These are phyloP conservation scores for Rhizopogon parksii DNA, from an alignment of 1,284 basidiomycete genomes.

Conservation along the genomic window DNA sequence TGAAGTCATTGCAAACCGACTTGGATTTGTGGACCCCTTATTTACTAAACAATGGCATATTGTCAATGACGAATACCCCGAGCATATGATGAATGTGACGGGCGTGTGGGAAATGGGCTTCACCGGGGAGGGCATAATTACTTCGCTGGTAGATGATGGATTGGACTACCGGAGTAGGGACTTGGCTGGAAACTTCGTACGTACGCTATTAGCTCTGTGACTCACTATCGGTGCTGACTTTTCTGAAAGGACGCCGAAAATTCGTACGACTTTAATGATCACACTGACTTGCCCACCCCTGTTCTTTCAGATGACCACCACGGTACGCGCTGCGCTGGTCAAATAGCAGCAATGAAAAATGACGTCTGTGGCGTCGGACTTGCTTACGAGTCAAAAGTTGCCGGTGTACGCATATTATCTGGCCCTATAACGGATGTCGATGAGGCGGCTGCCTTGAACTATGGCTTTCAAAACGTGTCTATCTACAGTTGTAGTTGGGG, in stretches of 20 bases:
- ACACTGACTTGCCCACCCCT: constrained; percentile 82
- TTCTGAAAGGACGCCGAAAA: constrained; percentile 69
- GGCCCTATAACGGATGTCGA: constrained; percentile 98
- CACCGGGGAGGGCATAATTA: constrained; percentile 80
- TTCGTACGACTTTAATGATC: constrained; percentile 97
- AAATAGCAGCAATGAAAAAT: constrained; percentile 96
- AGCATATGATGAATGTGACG: constrained; percentile 82
- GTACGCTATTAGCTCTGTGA: constrained; percentile 35
- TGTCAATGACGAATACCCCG: constrained; percentile 67
- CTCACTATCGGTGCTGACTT: constrained; percentile 1
- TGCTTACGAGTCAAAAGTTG: constrained; percentile 86
- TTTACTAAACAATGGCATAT: constrained; percentile 93
- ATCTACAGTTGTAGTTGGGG: constrained; percentile 99
- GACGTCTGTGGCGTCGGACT: constrained; percentile 94
- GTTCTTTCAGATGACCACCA: constrained; percentile 91
- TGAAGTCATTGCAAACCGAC: constrained; percentile 48
- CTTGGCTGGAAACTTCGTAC: constrained; percentile 85
- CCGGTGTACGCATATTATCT: constrained; percentile 93
- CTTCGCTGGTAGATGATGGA: constrained; percentile 94
- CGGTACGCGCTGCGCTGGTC: constrained; percentile 96
- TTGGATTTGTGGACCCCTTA: constrained; percentile 81
- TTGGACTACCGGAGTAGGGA: constrained; percentile 88
- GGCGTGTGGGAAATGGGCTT: constrained; percentile 83
- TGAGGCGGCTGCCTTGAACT: constrained; percentile 95
- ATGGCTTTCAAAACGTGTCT: constrained; percentile 85